A percentile compares a stretch with the other conserved stretches of the same genome.
Conservation (phyloP, 2,329 filamentous ascomycete genomes). For the Camptophora hylomeconis region DNA sequence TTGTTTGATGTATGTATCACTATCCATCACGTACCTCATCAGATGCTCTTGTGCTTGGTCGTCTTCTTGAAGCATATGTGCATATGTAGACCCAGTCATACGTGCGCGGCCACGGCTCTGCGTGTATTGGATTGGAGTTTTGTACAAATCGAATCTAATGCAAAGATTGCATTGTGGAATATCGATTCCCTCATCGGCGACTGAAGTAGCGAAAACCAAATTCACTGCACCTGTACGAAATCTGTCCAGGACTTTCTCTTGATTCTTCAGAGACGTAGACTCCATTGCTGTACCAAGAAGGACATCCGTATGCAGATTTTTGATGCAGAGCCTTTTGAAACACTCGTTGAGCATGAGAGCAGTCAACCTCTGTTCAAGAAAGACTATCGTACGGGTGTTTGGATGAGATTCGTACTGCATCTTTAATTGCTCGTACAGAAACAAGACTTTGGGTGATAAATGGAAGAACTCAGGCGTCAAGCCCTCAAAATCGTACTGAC, state of each 20-base stretch:
- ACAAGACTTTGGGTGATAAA: slow-evolving; percentile 53
- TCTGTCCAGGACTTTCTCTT: slow-evolving; percentile 58
- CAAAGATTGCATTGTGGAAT: slow-evolving; percentile 56
- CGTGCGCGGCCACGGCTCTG: slow-evolving; percentile 84
- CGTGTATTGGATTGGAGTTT: slow-evolving; percentile 85
- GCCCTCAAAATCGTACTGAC: slow-evolving; percentile 9
- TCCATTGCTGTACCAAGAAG: slow-evolving; percentile 53
- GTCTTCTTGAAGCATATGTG: slow-evolving; percentile 66
- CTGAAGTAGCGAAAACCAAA: slow-evolving; percentile 50
- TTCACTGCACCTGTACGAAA: slow-evolving; percentile 48
- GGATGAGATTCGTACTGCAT: slow-evolving; percentile 47
- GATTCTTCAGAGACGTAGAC: slow-evolving; percentile 57
- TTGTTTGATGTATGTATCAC: slow-evolving; percentile 43
- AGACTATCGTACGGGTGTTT: slow-evolving; percentile 67
- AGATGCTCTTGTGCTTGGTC: slow-evolving; percentile 51
- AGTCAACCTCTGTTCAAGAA: slow-evolving; percentile 67
- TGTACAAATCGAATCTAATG: slow-evolving; percentile 67
- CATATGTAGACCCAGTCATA: slow-evolving; percentile 62
- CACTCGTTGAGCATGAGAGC: slow-evolving; percentile 60
- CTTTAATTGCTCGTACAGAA: slow-evolving; percentile 47
- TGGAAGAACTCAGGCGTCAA: slow-evolving; percentile 17
- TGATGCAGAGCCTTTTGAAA: slow-evolving; percentile 46
- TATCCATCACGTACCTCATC: slow-evolving; percentile 46
- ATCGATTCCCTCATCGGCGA: slow-evolving; percentile 54
- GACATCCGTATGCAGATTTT: slow-evolving; percentile 46